Conservation (phyloP, 83 land plant species). For the Diphasiastrum complanatum region DNA sequence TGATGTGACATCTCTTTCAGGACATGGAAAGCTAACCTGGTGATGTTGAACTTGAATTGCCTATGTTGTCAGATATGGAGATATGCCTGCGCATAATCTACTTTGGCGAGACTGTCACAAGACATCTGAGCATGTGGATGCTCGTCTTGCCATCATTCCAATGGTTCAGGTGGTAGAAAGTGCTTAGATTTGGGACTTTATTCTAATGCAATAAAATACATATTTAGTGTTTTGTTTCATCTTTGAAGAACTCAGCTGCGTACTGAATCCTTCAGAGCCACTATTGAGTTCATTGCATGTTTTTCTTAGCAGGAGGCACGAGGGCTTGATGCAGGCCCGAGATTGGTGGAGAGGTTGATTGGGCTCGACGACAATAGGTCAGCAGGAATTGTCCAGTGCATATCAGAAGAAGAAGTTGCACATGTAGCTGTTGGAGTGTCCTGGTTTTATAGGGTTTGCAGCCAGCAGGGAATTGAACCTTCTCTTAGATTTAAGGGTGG, state of each 20-base stretch:
- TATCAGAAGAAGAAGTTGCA: conserved; percentile 89
- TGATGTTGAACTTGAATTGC: too few species aligned
- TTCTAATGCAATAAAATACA: not conserved
- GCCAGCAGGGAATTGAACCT: conserved; percentile 55
- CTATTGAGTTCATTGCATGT: conserved; percentile 5
- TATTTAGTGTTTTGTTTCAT: not conserved
- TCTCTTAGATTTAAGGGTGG: too few species aligned
- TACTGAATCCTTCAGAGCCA: not conserved
- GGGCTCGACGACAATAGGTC: conserved; percentile 75
- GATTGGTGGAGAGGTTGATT: conserved; percentile 60
- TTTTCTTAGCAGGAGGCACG: conserved; percentile 87
- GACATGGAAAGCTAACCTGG: too few species aligned
- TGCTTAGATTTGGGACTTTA: not conserved
- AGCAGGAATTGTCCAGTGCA: conserved; percentile 62
- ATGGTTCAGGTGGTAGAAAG: conserved; percentile 64
- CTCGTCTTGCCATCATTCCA: conserved; percentile 82
- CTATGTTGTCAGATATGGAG: conserved; percentile 69
- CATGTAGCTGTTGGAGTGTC: conserved; percentile 96
- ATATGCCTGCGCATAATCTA: conserved; percentile 89
- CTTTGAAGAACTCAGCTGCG: not conserved
- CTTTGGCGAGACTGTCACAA: conserved; percentile 81
- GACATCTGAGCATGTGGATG: conserved; percentile 68
- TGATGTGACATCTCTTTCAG: too few species aligned
- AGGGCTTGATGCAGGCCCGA: conserved; percentile 95
- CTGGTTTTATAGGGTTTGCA: conserved; percentile 74